A percentile compares a stretch with the other conserved stretches of the same genome.
phyloP scores from a whole-genome alignment of 352 stramenopile species.

The Elongisporangium prolatum region DNA sequence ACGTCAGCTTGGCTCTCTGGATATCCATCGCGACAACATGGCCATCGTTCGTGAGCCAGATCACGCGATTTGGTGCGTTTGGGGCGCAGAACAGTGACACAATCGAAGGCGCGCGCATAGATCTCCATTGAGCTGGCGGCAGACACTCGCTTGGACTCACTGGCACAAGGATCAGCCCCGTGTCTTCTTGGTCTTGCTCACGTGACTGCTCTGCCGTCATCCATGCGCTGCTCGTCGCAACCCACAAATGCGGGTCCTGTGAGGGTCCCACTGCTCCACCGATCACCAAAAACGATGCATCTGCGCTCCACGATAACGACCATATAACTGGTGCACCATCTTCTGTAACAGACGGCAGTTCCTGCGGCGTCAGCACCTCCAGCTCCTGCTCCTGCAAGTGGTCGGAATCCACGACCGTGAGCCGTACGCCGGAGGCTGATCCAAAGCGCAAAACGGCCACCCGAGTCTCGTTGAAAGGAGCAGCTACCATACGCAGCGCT shows the following conservation, averaged over 20 bases:
- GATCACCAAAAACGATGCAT: constrained; percentile 46
- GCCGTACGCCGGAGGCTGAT: background rate
- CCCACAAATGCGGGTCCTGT: constrained; percentile 29
- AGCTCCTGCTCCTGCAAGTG: background rate
- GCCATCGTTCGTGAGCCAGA: constrained; percentile 34
- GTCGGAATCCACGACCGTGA: background rate
- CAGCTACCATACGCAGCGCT: background rate
- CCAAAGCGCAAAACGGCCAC: background rate
- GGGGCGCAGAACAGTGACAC: constrained; percentile 36
- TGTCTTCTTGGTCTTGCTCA: background rate
- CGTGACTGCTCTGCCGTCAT: constrained; percentile 10
- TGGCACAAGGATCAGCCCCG: constrained; percentile 19
- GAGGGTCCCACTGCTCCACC: constrained; percentile 21
- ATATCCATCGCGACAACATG: constrained; percentile 46
- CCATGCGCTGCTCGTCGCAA: constrained; percentile 38
- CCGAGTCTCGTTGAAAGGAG: background rate
- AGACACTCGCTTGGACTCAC: constrained; percentile 29
- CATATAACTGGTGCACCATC: constrained; percentile 6
- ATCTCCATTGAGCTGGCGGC: constrained; percentile 36
- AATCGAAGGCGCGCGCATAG: constrained; percentile 15
- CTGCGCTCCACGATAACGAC: constrained; percentile 47
- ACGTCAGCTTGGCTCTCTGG: constrained; percentile 34
- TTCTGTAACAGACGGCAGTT: background rate
- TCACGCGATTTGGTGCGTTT: constrained; percentile 26
- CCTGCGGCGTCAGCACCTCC: background rate